Conservation (phyloP, 192 early-diverging fungal species). For the Spinellus fusiger region DNA sequence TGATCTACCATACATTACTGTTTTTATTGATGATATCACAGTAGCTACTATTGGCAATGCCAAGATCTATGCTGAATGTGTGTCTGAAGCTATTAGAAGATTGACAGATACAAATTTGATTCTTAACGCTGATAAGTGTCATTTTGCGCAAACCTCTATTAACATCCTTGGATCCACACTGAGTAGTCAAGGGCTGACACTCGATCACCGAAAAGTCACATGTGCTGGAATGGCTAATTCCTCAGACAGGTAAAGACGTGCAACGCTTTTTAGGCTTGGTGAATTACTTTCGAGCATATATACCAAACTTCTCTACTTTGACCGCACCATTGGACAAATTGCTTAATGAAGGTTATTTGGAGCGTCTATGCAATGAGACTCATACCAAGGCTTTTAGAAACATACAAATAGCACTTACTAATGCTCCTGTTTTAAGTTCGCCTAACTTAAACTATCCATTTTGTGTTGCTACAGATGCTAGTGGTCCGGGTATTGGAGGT, state of each 20-base stretch:
- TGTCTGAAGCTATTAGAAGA: background rate
- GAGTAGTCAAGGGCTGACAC: constrained; percentile 5
- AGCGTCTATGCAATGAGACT: background rate
- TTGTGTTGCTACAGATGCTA: constrained; percentile 32
- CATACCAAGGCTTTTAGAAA: background rate
- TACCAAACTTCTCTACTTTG: constrained; percentile 12
- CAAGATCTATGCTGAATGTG: background rate
- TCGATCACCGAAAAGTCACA: constrained; percentile 22
- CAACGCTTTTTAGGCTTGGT: constrained; percentile 15
- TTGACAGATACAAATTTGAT: constrained; percentile 5
- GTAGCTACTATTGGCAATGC: constrained; percentile 1
- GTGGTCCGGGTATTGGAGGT: constrained; percentile 30
- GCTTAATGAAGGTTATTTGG: background rate
- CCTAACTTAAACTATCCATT: constrained; percentile 20
- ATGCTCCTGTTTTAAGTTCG: constrained; percentile 19
- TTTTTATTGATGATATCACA: constrained; percentile 21
- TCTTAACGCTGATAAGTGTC: constrained; percentile 23
- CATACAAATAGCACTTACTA: background rate
- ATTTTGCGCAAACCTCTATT: constrained; percentile 17
- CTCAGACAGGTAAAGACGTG: constrained; percentile 15
- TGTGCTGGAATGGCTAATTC: constrained; percentile 14
- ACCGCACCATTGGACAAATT: constrained; percentile 20
- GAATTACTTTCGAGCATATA: constrained; percentile 22
- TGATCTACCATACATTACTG: constrained; percentile 10
- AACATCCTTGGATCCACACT: constrained; percentile 12